Evolutionary conservation across 1,139 yeast genomes (phyloP).

Genomic region (Yamadazyma jaroonii): DNA sequence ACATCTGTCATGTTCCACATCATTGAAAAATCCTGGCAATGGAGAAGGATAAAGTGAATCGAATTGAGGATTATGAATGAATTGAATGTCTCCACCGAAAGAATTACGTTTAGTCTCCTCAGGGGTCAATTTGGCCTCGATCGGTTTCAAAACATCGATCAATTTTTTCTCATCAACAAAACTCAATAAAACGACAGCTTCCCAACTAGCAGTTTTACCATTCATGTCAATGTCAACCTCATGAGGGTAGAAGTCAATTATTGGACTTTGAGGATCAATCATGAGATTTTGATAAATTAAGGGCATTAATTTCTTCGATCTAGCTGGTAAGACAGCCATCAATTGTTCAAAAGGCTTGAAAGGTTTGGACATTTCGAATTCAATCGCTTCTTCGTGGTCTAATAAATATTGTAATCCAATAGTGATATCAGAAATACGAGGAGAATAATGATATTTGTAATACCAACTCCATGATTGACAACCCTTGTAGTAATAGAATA

Average conservation of each 20-base stretch:
- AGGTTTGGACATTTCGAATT: conserved; percentile 71
- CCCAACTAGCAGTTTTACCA: conserved; percentile 97
- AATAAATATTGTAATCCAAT: conserved; percentile 60
- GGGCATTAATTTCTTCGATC: conserved; percentile 83
- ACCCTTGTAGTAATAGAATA: conserved; percentile 85
- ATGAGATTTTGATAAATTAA: conserved; percentile 72
- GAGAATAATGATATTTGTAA: conserved; percentile 84
- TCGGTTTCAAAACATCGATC: conserved; percentile 66
- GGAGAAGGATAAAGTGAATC: conserved; percentile 73
- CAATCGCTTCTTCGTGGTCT: conserved; percentile 37
- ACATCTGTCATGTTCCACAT: conserved; percentile 77
- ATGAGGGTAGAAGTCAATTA: conserved; percentile 84
- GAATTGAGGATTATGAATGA: conserved; percentile 74
- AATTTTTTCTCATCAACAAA: conserved; percentile 86
- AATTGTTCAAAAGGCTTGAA: conserved; percentile 93
- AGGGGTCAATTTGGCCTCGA: conserved; percentile 56
- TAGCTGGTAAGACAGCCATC: conserved; percentile 96
- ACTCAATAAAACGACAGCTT: conserved; percentile 92
- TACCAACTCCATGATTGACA: conserved; percentile 96
- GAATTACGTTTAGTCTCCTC: conserved; percentile 74
- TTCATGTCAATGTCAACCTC: conserved; percentile 88
- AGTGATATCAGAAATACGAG: conserved; percentile 82
- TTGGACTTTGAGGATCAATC: conserved; percentile 89
- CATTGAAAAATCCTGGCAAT: conserved; percentile 72
- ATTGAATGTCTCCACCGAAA: conserved; percentile 67